A percentile compares a stretch with the other conserved stretches of the same genome.
These are phyloP conservation scores for Trichophyton schoenleinii DNA, from an alignment of 2,329 filamentous ascomycete species.

Conservation along the genomic window DNA sequence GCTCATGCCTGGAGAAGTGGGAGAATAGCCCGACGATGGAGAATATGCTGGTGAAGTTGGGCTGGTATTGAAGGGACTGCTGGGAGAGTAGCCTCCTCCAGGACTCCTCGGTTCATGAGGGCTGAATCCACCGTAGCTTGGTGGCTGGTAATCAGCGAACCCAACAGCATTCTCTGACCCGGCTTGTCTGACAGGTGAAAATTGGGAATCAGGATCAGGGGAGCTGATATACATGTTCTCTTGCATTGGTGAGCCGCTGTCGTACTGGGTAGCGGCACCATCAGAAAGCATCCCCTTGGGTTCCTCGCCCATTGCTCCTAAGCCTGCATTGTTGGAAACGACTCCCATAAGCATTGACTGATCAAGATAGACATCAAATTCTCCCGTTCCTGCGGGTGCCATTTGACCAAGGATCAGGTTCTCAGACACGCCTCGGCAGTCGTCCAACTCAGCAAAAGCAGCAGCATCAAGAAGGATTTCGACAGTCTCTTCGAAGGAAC, in stretches of 20 bases:
- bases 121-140: slow-evolving; percentile 55
- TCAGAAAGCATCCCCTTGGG: slow-evolving; percentile 61
- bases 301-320: slow-evolving; percentile 65
- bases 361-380: slow-evolving; percentile 87
- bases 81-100: slow-evolving; percentile 47
- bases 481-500: slow-evolving; percentile 98
- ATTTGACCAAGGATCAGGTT: slow-evolving; percentile 98
- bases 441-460: slow-evolving; percentile 85
- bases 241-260: slow-evolving; percentile 50
- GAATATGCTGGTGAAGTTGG: slow-evolving; percentile 58
- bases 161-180: slow-evolving; percentile 48
- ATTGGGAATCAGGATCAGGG: slow-evolving; percentile 47
- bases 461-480: slow-evolving; percentile 96
- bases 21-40: slow-evolving; percentile 55
- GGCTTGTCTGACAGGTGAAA: slow-evolving; percentile 63
- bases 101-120: slow-evolving; percentile 59
- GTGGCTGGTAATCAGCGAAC: slow-evolving; percentile 54
- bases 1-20: slow-evolving; percentile 57
- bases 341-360: slow-evolving; percentile 92
- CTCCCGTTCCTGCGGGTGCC: slow-evolving; percentile 91
- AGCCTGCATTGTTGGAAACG: slow-evolving; percentile 80
- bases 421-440: slow-evolving; percentile 95
- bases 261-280: slow-evolving; percentile 88
- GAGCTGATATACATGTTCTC: slow-evolving; percentile 52
- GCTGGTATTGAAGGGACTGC: slow-evolving; percentile 62